Evolutionary conservation across 2,329 filamentous ascomycete species (phyloP).

Genomic region (Berkeleyomyces rouxiae): DNA sequence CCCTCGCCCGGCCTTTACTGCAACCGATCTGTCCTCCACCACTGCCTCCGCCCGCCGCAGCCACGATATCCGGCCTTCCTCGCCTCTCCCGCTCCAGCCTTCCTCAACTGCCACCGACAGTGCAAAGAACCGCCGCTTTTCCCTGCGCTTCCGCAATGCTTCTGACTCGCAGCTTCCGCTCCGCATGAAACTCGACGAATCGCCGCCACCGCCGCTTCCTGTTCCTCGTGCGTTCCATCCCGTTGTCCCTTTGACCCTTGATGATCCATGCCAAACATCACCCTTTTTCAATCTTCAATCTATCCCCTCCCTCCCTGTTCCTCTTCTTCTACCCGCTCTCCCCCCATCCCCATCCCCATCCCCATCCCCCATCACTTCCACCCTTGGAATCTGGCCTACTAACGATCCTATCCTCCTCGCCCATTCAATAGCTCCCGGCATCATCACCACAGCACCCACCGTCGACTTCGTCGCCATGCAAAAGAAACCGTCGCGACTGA

Average conservation of each 20-base stretch:
- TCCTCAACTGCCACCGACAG: constrained; percentile 16
- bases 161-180: constrained; percentile 79
- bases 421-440: constrained; percentile 41
- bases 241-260: neutral
- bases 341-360: neutral
- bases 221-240: constrained; percentile 30
- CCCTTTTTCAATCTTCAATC: neutral
- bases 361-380: neutral
- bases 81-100: neutral
- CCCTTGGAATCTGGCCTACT: neutral
- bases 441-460: constrained; percentile 86
- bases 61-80: constrained; percentile 11
- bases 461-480: constrained; percentile 38
- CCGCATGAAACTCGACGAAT: constrained; percentile 49
- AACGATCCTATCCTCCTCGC: constrained; percentile 4
- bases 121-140: constrained; percentile 43
- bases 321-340: neutral
- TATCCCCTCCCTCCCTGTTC: too few relatives aligned
- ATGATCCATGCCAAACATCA: neutral
- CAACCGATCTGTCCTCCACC: constrained; percentile 14
- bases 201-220: constrained; percentile 37
- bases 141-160: constrained; percentile 73
- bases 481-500: constrained; percentile 40
- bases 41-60: constrained; percentile 14
- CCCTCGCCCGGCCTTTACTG: constrained; percentile 12